phyloP scores from a whole-genome alignment of 2,329 filamentous ascomycete species.

The Talaromyces sp. region DNA sequence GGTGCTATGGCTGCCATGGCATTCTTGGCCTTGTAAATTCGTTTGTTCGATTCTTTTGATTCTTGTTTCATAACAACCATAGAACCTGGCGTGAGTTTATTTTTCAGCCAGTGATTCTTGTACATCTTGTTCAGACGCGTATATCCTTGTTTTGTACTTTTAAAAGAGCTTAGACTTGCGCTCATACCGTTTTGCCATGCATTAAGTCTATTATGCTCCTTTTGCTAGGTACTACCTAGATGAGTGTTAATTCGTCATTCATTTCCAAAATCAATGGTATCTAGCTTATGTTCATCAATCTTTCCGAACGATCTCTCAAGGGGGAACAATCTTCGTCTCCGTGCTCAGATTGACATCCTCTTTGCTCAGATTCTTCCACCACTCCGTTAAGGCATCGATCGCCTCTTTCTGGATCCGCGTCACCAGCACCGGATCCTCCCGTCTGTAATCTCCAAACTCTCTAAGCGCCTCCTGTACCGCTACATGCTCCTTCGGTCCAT shows the following conservation, averaged over 20 bases:
- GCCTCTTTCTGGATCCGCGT: constrained; percentile 7
- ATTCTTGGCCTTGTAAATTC: constrained; percentile 16
- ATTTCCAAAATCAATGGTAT: not conserved
- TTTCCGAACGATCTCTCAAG: not conserved
- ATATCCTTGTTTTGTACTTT: not conserved
- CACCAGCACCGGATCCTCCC: constrained; percentile 8
- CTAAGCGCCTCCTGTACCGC: constrained; percentile 1
- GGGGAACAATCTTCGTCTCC: not conserved
- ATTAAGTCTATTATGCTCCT: not conserved
- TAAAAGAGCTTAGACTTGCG: not conserved
- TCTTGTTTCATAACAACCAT: not conserved
- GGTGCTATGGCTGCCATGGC: constrained; percentile 16
- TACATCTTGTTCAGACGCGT: not conserved
- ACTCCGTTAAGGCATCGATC: not conserved
- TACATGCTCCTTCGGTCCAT: not conserved
- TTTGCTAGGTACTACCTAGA: not conserved
- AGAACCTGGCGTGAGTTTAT: not conserved
- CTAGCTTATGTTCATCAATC: not conserved
- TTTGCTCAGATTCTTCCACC: constrained; percentile 10
- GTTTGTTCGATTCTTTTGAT: not conserved
- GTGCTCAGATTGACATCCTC: not conserved
- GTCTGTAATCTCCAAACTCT: not conserved
- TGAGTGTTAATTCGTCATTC: not conserved
- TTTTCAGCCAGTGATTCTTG: not conserved
- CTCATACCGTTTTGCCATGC: not conserved